These are phyloP conservation scores for Termitomyces eurrhizus DNA, from an alignment of 768 basidiomycete species.

Conservation along the genomic window DNA sequence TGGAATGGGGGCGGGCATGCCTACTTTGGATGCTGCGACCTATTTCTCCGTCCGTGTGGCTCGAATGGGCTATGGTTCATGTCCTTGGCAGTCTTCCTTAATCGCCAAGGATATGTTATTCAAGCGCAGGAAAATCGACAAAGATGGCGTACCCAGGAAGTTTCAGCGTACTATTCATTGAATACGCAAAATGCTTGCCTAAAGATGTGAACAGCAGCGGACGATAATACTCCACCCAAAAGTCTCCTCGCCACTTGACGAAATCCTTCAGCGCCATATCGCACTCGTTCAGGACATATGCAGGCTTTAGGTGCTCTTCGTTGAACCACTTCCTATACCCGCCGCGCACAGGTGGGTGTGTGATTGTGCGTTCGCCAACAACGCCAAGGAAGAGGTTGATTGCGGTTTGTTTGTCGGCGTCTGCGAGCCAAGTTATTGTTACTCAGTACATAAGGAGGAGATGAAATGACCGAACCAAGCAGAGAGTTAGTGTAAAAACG, in stretches of 20 bases:
- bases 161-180: constrained; percentile 88
- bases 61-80: constrained; percentile 75
- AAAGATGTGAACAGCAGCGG: constrained; percentile 81
- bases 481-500: constrained; percentile 95
- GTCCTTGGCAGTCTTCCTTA: constrained; percentile 66
- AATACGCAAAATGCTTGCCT: constrained; percentile 86
- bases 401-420: constrained; percentile 95
- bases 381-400: constrained; percentile 97
- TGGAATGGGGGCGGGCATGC: neutral
- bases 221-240: constrained; percentile 88
- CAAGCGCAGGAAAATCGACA: neutral
- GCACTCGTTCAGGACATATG: constrained; percentile 67
- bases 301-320: constrained; percentile 59
- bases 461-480: constrained; percentile 49
- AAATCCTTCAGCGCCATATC: constrained; percentile 57
- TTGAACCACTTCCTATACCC: constrained; percentile 88
- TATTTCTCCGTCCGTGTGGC: constrained; percentile 42
- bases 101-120: neutral
- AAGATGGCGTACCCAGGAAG: constrained; percentile 61
- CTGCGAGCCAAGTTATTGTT: constrained; percentile 32
- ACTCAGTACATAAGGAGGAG: neutral
- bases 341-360: constrained; percentile 50
- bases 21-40: constrained; percentile 33
- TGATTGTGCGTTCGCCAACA: constrained; percentile 48
- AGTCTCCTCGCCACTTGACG: constrained; percentile 60